These are phyloP conservation scores for Porogramme epimiltina DNA, from an alignment of 1,284 basidiomycete species.

Conservation along the genomic window DNA sequence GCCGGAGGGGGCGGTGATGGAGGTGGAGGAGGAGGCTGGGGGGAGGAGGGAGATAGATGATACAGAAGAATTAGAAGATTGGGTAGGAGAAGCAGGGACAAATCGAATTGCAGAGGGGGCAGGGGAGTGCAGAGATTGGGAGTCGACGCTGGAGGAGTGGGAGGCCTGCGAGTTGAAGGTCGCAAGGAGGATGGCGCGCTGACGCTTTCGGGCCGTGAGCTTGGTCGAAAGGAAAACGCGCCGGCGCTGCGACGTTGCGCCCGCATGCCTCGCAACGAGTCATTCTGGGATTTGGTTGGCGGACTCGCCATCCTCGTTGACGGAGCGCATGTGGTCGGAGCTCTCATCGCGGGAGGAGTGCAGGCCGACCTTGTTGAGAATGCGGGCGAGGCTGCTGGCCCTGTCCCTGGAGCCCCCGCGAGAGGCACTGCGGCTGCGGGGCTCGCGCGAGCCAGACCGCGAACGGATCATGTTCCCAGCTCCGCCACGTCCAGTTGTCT, in stretches of 20 bases:
- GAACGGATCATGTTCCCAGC: slow-evolving; percentile 66
- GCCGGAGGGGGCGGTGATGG: not conserved
- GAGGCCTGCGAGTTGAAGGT: slow-evolving; percentile 16
- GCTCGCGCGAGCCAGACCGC: slow-evolving; percentile 42
- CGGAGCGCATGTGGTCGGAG: slow-evolving; percentile 5
- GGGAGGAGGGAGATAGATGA: slow-evolving; percentile 18
- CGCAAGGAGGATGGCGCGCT: slow-evolving; percentile 12
- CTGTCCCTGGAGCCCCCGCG: slow-evolving; percentile 19
- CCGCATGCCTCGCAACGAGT: slow-evolving; percentile 30
- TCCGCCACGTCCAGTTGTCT: slow-evolving; percentile 70
- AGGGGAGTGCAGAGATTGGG: slow-evolving; percentile 8
- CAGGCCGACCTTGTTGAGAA: slow-evolving; percentile 19
- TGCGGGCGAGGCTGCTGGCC: slow-evolving; percentile 16
- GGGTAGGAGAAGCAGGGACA: slow-evolving; percentile 7
- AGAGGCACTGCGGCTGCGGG: slow-evolving; percentile 25
- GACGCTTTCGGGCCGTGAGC: slow-evolving; percentile 12
- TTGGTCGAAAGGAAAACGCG: slow-evolving; percentile 19
- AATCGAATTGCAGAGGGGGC: slow-evolving; percentile 17
- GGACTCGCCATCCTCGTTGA: slow-evolving; percentile 10
- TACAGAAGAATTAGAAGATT: slow-evolving; percentile 19
- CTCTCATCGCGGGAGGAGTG: slow-evolving; percentile 14
- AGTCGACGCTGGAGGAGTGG: slow-evolving; percentile 14
- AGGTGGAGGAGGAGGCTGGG: slow-evolving; percentile 2
- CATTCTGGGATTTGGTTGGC: slow-evolving; percentile 21
- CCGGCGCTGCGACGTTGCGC: slow-evolving; percentile 19